Conservation (phyloP, 805 yeast species). For the Wickerhamomyces strasburgensis region DNA sequence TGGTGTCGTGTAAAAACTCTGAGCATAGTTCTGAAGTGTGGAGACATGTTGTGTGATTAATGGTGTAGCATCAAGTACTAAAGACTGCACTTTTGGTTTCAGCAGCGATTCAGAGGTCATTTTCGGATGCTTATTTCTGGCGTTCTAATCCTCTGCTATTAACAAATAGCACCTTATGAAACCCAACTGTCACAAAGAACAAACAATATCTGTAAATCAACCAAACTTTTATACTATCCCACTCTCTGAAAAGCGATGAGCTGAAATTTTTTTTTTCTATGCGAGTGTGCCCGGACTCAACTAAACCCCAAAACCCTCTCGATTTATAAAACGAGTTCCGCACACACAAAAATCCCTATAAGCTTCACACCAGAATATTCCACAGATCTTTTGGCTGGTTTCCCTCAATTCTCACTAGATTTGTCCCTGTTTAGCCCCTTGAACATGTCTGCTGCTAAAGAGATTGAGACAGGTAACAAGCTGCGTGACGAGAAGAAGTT, state of each 20-base stretch:
- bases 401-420: too few species aligned
- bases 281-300: too few species aligned
- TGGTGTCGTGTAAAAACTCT: slow-evolving; percentile 80
- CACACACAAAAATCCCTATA: too few species aligned
- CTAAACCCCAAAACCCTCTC: too few species aligned
- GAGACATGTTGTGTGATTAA: slow-evolving; percentile 80
- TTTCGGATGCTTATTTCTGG: too few species aligned
- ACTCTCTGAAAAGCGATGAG: background rate
- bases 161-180: too few species aligned
- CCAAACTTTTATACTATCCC: background rate
- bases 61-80: slow-evolving; percentile 94
- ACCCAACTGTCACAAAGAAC: too few species aligned
- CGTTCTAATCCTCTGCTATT: too few species aligned
- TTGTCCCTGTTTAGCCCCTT: too few species aligned
- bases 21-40: slow-evolving; percentile 64
- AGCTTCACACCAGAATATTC: too few species aligned
- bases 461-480: slow-evolving; percentile 9
- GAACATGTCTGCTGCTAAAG: background rate
- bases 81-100: slow-evolving; percentile 22
- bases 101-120: background rate
- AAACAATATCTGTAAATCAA: too few species aligned
- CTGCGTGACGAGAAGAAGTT: slow-evolving; percentile 37
- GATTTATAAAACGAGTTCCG: background rate
- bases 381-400: too few species aligned
- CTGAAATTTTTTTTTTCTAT: background rate